Base-by-base conservation (phyloP, 352 stramenopile genomes). In the Hyaloperonospora brassicae region DNA sequence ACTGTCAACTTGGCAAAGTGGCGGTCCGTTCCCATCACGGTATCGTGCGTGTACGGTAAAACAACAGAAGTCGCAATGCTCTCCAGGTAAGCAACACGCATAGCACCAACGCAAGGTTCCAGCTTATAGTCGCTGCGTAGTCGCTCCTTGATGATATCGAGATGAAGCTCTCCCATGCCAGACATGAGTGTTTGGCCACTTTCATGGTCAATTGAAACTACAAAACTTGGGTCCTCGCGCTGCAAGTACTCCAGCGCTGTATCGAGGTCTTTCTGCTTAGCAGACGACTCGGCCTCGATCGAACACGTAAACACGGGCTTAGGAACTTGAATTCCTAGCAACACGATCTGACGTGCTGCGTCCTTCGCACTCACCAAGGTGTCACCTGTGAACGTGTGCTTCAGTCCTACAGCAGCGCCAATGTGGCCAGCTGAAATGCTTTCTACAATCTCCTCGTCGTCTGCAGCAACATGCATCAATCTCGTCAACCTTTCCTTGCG, bases 141-240 rank as follows among this genome's bases (percentile, higher is more conserved):
- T 10, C 93, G 74, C 67, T 98, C 91, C 35, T 95, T 70, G 39
- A 95, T 84, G 52, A 98, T 94, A 59, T 98, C 88, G 45, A 98
- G 76, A 52, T 98, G 93, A 10, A 98, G 72, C 66, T 98, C 93
- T 14, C 93, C 93, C 72, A 98, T 88, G 24, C 97, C 97, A 59
- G 82, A 97, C 56, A 99, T 93, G 55, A 99, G 94, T 42, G 95
- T 99, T 79, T 99, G 91, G 25, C 97, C 97, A 7, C 88, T 98
- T 58, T 98, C 94, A 5, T 87, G 69, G 69, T 99, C 96, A 23
- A 97, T 79, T 35, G 82, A 84, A 1, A 98, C 91, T 30, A 96
- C 76, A 51, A 99, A 95, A 45, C 94, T 99, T 12, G 97, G 97
- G 76, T 99, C 97, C 69, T 98, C 93, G 5, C 76, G 73, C 62